Base-by-base conservation (phyloP, 352 stramenopile genomes). In the Aphanomyces euteiches region DNA sequence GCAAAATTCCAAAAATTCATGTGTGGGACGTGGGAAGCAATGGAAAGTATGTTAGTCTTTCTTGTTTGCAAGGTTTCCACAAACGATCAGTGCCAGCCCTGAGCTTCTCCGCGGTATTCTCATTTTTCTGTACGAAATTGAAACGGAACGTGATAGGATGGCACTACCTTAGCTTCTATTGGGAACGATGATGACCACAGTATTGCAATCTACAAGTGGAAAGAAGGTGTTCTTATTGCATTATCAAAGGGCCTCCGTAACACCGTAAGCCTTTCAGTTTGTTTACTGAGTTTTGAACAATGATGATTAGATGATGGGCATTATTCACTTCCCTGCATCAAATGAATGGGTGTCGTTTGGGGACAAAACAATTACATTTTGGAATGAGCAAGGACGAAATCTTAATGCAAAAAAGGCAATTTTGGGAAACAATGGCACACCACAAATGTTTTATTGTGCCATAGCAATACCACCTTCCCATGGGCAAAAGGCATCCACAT, bases 141-240 rank as follows among this genome's bases (percentile, higher is more conserved):
- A 60, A 41, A 60, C 54, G 15, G 19, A 66, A 7, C 15, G 15
- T 47, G 15, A 61, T 37, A 70, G 64, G 85, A 93, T 69, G 87
- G 86, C 4, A 75, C 75, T 8, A 89, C 90, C 54, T 60, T 96
- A 1, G 83, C 76, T 21, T 90, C 77, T 19, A 80, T 93, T 4
- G 89, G 88, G 7, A 83, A 80, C 7, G 89, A 95, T 54, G 87
- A 94, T 67, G 85, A 96, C 56, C 88, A 94, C 72, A 93, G 77
- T 2, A 74, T 96, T 37, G 87, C 85, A 0, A 88, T 96, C 47
- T 95, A 96, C 72, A 75, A 79, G 4, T 93, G 85, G 84, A 74
- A 88, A 56, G 89, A 73, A 45, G 76, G 78, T 0, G 58, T 86
- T 12, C 63, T 93, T 2, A 43, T 65, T 0, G 75, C 82, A 2